Evolutionary conservation across 2,329 filamentous ascomycete species (phyloP).

Genomic region (Epichloe elymi): DNA sequence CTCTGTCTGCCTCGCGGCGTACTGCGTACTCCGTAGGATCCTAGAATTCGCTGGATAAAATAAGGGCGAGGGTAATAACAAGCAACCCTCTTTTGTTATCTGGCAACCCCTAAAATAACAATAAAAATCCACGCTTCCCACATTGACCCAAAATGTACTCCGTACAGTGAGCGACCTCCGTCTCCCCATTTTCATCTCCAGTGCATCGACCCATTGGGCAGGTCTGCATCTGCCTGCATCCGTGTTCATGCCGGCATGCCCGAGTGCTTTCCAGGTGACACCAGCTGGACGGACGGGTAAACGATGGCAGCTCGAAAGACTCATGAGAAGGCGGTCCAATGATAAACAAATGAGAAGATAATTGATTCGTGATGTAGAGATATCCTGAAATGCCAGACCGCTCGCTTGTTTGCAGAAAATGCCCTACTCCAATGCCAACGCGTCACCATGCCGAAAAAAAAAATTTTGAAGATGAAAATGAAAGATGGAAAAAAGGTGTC

Average conservation of each 20-base stretch:
- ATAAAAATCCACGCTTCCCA: background rate
- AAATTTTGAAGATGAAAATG: background rate
- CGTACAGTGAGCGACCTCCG: background rate
- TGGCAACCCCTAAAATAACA: no score
- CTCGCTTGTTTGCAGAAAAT: constrained; percentile 3
- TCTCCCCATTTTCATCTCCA: background rate
- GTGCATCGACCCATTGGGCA: background rate
- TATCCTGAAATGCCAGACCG: constrained; percentile 2
- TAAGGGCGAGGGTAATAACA: no score
- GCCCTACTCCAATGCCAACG: background rate
- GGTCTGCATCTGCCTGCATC: background rate
- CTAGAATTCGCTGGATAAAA: background rate
- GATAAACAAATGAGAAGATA: background rate
- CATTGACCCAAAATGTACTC: background rate
- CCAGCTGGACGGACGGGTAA: background rate
- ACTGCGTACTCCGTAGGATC: background rate
- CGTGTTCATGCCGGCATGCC: background rate
- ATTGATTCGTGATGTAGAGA: background rate
- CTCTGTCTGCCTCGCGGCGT: background rate
- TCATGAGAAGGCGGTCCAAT: background rate
- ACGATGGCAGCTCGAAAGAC: background rate
- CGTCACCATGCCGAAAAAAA: background rate
- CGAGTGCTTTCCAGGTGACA: background rate
- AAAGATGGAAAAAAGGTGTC: background rate
- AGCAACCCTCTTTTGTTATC: no score